Percentiles rank a stretch among this genome's conserved stretches.
Conservation (phyloP, 768 basidiomycete species). For the Pleurotus salmoneostramineus region DNA sequence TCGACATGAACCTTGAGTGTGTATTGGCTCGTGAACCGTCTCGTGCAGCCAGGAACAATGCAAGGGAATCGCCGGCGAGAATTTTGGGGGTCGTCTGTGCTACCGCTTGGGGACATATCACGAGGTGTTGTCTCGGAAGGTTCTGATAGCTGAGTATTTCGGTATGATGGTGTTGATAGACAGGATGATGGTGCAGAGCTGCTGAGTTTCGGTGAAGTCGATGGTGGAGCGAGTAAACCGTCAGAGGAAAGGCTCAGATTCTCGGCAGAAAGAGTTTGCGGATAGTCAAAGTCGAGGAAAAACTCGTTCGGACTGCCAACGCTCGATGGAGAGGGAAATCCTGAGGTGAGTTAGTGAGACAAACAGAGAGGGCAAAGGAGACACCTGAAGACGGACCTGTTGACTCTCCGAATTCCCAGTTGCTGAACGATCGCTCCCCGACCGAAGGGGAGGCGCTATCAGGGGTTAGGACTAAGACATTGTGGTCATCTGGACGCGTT, state of each 20-base stretch:
- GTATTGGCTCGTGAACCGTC: constrained; percentile 51
- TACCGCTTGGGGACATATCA: constrained; percentile 26
- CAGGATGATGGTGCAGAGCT: constrained; percentile 14
- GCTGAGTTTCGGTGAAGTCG: constrained; percentile 7
- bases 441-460: background rate
- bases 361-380: background rate
- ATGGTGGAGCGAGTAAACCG: background rate
- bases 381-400: background rate
- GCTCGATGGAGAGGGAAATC: constrained; percentile 3
- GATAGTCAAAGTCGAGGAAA: constrained; percentile 7
- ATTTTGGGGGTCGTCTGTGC: constrained; percentile 25
- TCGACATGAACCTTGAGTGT: constrained; percentile 54
- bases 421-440: background rate
- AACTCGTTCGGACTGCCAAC: constrained; percentile 2
- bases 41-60: constrained; percentile 39
- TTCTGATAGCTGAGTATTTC: constrained; percentile 3
- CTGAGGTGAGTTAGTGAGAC: background rate
- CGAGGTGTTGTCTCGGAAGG: constrained; percentile 17
- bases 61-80: constrained; percentile 44
- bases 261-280: constrained; percentile 4
- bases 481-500: background rate
- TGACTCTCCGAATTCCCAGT: constrained; percentile 4
- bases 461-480: background rate
- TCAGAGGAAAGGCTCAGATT: constrained; percentile 4
- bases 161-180: constrained; percentile 9